These are phyloP conservation scores for Aspergillus oerlinghausenensis DNA, from an alignment of 2,329 filamentous ascomycete genomes.

Conservation along the genomic window DNA sequence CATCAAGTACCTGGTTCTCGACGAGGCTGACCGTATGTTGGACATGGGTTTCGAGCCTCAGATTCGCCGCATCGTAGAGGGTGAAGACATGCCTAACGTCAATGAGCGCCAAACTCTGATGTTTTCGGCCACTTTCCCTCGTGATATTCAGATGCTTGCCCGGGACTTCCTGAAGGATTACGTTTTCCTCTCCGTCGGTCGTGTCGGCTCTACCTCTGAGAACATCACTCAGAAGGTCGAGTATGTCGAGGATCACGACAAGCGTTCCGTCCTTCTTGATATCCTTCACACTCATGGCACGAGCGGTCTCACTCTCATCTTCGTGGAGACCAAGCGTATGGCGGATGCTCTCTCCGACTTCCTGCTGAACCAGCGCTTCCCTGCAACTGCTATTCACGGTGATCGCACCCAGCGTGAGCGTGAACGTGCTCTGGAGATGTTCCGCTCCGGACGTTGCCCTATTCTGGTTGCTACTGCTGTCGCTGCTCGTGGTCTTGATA, in stretches of 20 bases:
- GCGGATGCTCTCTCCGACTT: conserved; percentile 97
- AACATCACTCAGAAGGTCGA: conserved; percentile 99
- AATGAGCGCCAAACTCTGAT: conserved; percentile 92
- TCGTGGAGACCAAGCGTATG: conserved; percentile 99
- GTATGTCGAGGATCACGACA: conserved; percentile 94
- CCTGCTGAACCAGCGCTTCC: conserved; percentile 97
- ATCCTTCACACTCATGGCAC: conserved; percentile 88
- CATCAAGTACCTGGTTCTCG: conserved; percentile 98
- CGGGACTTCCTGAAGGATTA: conserved; percentile 99
- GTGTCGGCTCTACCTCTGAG: conserved; percentile 98
- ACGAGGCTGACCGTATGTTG: conserved; percentile 99
- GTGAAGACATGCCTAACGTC: conserved; percentile 91
- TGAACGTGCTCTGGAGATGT: conserved; percentile 95
- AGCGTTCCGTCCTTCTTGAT: conserved; percentile 94
- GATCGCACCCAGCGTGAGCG: conserved; percentile 98
- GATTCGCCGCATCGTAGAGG: conserved; percentile 96
- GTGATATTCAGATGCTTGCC: conserved; percentile 98
- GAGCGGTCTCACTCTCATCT: conserved; percentile 86
- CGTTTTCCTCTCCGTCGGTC: conserved; percentile 96
- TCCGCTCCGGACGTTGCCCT: conserved; percentile 91
- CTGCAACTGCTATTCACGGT: conserved; percentile 96
- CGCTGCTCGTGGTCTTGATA: conserved; percentile 85
- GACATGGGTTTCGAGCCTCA: conserved; percentile 99
- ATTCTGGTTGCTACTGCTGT: conserved; percentile 97
- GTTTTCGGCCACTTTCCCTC: conserved; percentile 99